Evolutionary conservation across 2,329 filamentous ascomycete genomes (phyloP), one percentile per base, ranked within the genome.

Genomic region (Trichoderma sp.): DNA sequence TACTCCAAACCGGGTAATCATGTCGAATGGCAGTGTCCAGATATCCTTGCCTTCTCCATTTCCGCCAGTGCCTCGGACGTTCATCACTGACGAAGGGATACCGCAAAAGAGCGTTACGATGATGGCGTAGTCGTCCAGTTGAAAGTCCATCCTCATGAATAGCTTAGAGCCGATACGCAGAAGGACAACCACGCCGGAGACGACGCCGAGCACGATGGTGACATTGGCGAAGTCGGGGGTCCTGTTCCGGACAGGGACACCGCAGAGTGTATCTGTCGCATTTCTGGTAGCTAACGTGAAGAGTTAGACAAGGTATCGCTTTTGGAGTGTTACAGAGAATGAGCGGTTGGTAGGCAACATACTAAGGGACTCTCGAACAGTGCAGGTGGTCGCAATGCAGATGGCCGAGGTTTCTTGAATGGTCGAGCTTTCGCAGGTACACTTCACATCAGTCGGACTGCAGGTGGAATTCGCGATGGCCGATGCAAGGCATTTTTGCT

Each of bases 1-100:
- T 3, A 74, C 68, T 8, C 73, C 76, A 26, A 80, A 80, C 0
- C 71, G 39, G 8, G 73, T 74, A 9, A 77, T 76, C 55, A 74
- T 55, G 23, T 74, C 53, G n/a, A 73, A 72, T 15, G 47, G 71
- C 0, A 81, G 73, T 2, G 79, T 81, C 80, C 80, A 81, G 47
- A 81, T 75, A 30, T 81, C 80, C 9, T 74, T 74, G 1, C 80
- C 80, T 17, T 80, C 71, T 20, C 79, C 79, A 34, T 77, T 76
- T 5, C 76, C 74, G 1, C 74, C 71, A 0, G 77, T 73, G 4
- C 74, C 74, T 6, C 72, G 69, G 12, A 78, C 64, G 57, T 75
- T 76, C 65, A 80, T 74, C 17, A 77, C 72, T 0, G 74, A 74
- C 17, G 72, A 74, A 0, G 76, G 74, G 2, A 78, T 68, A 20